phyloP scores from a whole-genome alignment of 2,329 filamentous ascomycete species.

The Phyllosticta citribraziliensis region DNA sequence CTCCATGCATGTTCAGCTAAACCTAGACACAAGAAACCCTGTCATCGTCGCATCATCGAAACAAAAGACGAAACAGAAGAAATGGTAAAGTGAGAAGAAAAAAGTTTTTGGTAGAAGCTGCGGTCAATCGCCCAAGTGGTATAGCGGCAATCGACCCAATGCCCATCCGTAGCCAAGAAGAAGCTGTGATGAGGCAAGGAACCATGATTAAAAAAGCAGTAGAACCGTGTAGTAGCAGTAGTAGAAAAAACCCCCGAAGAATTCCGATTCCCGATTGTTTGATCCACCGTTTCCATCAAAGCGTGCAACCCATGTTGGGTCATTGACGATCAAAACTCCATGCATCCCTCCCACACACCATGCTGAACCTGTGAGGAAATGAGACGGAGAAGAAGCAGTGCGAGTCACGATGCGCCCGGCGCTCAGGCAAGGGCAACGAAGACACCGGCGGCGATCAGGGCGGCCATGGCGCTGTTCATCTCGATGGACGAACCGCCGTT shows the following conservation, averaged over 20 bases:
- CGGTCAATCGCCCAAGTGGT: neutral
- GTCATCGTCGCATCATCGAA: neutral
- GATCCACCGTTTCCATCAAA: neutral
- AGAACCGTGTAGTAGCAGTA: neutral
- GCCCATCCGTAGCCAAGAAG: neutral
- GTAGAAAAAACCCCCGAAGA: neutral
- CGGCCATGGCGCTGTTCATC: conserved; percentile 8
- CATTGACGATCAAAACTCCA: neutral
- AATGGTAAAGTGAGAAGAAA: neutral
- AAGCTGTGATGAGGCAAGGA: too few relatives aligned
- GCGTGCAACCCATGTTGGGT: neutral
- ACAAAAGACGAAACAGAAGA: neutral
- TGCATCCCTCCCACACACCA: neutral
- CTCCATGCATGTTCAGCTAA: neutral
- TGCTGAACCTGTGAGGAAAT: conserved; percentile 1
- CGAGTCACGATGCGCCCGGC: neutral
- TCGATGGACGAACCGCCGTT: neutral
- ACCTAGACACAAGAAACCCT: neutral
- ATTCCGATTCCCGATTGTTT: neutral
- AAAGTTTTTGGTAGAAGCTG: neutral
- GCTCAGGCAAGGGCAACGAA: conserved; percentile 7
- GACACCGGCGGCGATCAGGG: conserved; percentile 9
- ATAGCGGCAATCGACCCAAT: neutral
- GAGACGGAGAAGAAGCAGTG: neutral
- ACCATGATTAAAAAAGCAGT: neutral